phyloP scores from a whole-genome alignment of 2,329 filamentous ascomycete genomes.

The Tolypocladium album region DNA sequence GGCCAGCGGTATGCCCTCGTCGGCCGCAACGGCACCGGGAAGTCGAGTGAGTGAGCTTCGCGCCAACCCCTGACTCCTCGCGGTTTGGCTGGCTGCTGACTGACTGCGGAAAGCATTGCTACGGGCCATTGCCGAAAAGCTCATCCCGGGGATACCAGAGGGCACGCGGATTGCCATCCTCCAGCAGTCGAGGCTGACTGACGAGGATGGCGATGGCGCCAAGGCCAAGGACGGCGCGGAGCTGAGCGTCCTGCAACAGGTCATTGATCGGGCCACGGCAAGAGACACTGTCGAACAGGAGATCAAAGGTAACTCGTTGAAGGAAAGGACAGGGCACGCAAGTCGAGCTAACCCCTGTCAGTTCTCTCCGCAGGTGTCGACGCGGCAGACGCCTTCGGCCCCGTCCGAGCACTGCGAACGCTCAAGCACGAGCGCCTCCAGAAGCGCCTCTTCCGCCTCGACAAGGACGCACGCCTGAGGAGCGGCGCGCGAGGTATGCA shows the following conservation, averaged over 20 bases:
- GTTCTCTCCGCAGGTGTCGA: constrained; percentile 52
- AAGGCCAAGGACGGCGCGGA: constrained; percentile 5
- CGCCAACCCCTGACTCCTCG: too few relatives aligned
- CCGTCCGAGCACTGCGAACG: constrained; percentile 49
- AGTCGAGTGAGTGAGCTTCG: constrained; percentile 59
- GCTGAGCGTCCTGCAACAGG: constrained; percentile 50
- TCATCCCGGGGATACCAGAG: constrained; percentile 66
- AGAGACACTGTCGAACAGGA: constrained; percentile 48
- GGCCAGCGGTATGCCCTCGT: constrained; percentile 68
- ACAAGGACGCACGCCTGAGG: constrained; percentile 62
- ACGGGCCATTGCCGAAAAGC: constrained; percentile 63
- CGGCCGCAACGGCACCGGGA: constrained; percentile 73
- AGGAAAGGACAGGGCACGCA: too few relatives aligned
- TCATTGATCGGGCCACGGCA: constrained; percentile 50
- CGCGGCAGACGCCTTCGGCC: constrained; percentile 39
- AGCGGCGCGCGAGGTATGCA: constrained; percentile 66
- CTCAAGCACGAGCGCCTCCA: constrained; percentile 53
- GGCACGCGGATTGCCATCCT: constrained; percentile 55
- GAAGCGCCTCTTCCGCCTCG: constrained; percentile 53
- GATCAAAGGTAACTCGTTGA: constrained; percentile 36
- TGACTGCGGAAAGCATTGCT: constrained; percentile 45
- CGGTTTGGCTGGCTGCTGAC: not conserved
- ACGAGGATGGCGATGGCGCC: constrained; percentile 18
- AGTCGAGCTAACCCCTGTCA: constrained; percentile 11
- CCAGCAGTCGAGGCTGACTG: constrained; percentile 47